Evolutionary conservation across 2,329 filamentous ascomycete species (phyloP), one percentile per base, ranked within the genome.

Genomic region (Neurospora sp.): DNA sequence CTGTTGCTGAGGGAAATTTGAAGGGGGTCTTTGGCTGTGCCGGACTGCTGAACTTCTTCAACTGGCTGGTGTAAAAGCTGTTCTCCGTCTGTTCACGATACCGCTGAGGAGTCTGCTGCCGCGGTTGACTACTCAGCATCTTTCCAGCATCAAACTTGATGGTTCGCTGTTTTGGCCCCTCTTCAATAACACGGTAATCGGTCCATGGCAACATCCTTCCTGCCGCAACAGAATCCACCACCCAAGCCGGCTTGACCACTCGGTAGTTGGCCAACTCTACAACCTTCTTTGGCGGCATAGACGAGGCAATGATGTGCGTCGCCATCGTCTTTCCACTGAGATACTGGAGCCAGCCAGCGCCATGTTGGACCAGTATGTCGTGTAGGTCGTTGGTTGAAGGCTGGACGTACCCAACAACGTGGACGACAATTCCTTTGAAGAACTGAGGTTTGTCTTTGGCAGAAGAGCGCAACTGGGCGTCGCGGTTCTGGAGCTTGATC

Each of bases 361-460:
- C 96, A 86, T 98, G 90, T 75, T 91, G 88, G 19, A 99, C 95
- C 70, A 99, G 91, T 71, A 97, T 86, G 68, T 85, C 89, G 81
- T 97, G 95, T 19, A 99, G 86, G 66, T 84, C 85, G 68, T 67
- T 19, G 68, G 97, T 83, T 1, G 94, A 93, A 0, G 96, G 96
- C 76, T 98, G 95, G 0, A 96, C 99, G 78, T 98, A 99, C 67
- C 96, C 96, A 75, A 94, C 97, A 33, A 99, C 91, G 80, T 97
- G 93, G 10, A 91, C 93, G 13, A 97, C 93, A 9, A 98, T 86
- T 0, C 93, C 93, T 74, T 91, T 93, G 84, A 99, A 99, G 68
- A 99, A 93, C 72, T 88, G 89, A 10, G 93, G 93, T 73, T 91
- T 93, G 74, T 90, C 89, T 0, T 82, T 80, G 1, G 89, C 87